Evolutionary conservation across 2,329 filamentous ascomycete genomes (phyloP).

Genomic region (Zymoseptoria tritici): DNA sequence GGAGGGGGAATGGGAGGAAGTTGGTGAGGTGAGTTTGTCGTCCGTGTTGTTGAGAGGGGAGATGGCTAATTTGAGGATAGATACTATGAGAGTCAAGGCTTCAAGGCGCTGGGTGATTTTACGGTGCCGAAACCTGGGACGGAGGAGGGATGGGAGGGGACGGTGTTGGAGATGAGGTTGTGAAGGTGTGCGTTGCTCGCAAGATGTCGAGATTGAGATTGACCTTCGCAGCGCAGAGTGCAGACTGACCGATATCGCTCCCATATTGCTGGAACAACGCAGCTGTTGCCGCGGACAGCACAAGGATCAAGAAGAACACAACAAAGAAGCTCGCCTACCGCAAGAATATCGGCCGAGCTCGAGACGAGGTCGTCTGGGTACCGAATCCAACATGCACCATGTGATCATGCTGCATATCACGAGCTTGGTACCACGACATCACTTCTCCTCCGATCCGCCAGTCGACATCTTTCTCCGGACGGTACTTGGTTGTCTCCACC

Average conservation of each 20-base stretch:
- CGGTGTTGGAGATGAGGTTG: conserved; percentile 13
- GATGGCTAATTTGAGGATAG: not conserved
- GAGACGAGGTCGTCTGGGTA: not conserved
- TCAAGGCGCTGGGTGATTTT: conserved; percentile 9
- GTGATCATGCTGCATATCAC: not conserved
- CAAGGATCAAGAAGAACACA: not conserved
- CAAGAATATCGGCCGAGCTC: not conserved
- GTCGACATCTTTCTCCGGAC: too few species aligned
- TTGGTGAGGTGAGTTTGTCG: conserved; percentile 10
- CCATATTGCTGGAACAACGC: not conserved
- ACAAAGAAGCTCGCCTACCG: not conserved
- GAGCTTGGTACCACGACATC: not conserved
- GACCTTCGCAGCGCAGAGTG: too few species aligned
- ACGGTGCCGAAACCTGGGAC: not conserved
- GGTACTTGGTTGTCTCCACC: not conserved
- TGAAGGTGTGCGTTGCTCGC: not conserved
- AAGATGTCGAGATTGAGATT: not conserved
- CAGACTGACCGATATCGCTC: not conserved
- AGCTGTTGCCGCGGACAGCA: not conserved
- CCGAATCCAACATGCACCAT: not conserved
- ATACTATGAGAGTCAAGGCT: conserved; percentile 17
- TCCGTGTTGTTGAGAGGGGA: not conserved
- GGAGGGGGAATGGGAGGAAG: conserved; percentile 11
- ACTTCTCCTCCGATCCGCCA: not conserved
- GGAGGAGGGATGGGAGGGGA: conserved; percentile 10